phyloP scores from a whole-genome alignment of 805 yeast genomes.

The Wickerhamomyces chambardii region DNA sequence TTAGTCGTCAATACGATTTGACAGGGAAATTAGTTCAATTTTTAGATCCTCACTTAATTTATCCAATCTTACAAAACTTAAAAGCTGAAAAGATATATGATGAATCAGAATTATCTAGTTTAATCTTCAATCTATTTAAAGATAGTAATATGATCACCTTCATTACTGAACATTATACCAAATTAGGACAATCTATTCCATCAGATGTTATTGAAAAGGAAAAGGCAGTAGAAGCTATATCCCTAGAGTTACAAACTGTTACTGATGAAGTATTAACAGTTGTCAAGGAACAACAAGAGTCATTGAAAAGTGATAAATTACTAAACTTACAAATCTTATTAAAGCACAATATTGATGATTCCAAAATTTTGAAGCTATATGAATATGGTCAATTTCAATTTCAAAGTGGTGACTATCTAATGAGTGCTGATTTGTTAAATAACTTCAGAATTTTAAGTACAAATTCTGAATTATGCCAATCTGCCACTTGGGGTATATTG shows the following conservation, averaged over 20 bases:
- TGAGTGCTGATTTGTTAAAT: conserved; percentile 48
- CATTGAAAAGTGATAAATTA: conserved; percentile 45
- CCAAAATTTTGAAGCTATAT: conserved; percentile 39
- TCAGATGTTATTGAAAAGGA: conserved; percentile 31
- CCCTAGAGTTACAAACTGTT: conserved; percentile 27
- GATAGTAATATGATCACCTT: conserved; percentile 50
- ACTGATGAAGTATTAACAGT: conserved; percentile 37
- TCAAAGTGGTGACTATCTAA: conserved; percentile 52
- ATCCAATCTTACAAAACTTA: conserved; percentile 40
- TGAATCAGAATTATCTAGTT: conserved; percentile 31
- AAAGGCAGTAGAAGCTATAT: conserved; percentile 27
- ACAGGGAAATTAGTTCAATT: conserved; percentile 46
- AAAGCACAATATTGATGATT: conserved; percentile 35
- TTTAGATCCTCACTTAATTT: conserved; percentile 52
- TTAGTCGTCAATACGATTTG: conserved; percentile 43
- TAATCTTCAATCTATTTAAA: conserved; percentile 43
- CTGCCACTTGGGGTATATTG: conserved; percentile 64
- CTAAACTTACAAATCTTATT: conserved; percentile 39
- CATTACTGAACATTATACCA: conserved; percentile 32
- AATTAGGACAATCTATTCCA: conserved; percentile 28
- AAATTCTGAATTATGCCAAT: conserved; percentile 36
- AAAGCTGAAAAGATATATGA: conserved; percentile 33
- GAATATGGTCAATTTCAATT: conserved; percentile 55
- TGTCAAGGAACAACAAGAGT: conserved; percentile 35
- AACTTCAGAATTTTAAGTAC: conserved; percentile 49